Base-by-base conservation (phyloP, 2,329 filamentous ascomycete genomes). In the Chaetomiaceae sp. region DNA sequence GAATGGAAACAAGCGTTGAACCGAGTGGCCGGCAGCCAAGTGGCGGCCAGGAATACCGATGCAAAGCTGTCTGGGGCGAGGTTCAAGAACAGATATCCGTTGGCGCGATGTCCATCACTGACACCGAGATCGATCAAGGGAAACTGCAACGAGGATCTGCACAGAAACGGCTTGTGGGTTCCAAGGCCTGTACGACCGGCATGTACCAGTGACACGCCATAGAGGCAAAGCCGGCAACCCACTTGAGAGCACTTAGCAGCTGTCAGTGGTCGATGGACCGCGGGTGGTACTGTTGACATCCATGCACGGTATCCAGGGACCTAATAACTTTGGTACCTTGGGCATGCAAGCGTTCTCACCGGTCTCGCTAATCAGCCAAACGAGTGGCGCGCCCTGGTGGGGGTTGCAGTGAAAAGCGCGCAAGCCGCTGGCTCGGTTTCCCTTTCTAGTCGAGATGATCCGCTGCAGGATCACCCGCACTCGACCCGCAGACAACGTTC, bases 301-400 rank as follows among this genome's bases (percentile, higher is more conserved):
- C n/a, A 29, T 43, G 38, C 29, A 27, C 37, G 30, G 32, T 38
- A 48, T 38, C 16, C 8, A 21, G 23, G 20, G 14, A 30, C 18
- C 13, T 11, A 16, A 30, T 8, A 23, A 20, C 14, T 27, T 13
- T 7, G 18, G 7, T 32, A 21, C 7, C 37, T 33, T 9, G 4
- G 20, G 29, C 29, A 41, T 42, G 20, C 47, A 49, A 14, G 14
- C 6, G 10, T 32, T 18, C 36, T 51, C 49, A 51, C 49, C 49
- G 49, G 49, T 51, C 49, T 23, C n/a, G 34, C 20, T 45, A 51
- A 18, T 9, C 32, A 34, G 27, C 40, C 23, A 40, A 21, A n/a
- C 11, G n/a, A 44, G 11, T 38, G 48, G 25, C 41, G 13, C 25
- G 33, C 11, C 14, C 29, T 13, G n/a, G 30, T 29, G 13, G 41